Conservation (phyloP, 2,329 filamentous ascomycete genomes). For the Talaromyces sp. region DNA sequence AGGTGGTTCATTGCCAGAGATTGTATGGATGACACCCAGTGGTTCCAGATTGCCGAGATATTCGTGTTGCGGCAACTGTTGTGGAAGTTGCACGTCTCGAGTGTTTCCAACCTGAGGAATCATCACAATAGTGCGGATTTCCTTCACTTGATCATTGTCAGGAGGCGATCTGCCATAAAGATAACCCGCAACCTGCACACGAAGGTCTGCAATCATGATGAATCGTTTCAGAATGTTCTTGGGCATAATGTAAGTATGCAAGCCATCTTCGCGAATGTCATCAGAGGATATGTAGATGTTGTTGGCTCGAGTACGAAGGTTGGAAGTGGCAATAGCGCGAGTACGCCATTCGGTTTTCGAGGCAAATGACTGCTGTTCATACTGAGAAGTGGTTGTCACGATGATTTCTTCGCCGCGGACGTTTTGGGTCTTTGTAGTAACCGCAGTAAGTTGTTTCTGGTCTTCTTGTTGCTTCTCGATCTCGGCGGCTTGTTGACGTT, state of each 20-base stretch:
- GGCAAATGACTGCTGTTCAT: constrained; percentile 94
- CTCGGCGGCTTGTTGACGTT: constrained; percentile 95
- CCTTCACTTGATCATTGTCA: constrained; percentile 95
- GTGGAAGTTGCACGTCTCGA: constrained; percentile 84
- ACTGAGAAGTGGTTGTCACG: constrained; percentile 95
- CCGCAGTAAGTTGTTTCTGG: constrained; percentile 90
- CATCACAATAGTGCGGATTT: constrained; percentile 95
- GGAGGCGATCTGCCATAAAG: constrained; percentile 88
- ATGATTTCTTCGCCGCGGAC: constrained; percentile 96
- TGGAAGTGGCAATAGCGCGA: constrained; percentile 90
- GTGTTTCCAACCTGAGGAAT: constrained; percentile 93
- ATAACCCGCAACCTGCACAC: constrained; percentile 94
- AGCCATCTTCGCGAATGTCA: constrained; percentile 81
- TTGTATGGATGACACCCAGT: constrained; percentile 89
- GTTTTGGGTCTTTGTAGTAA: constrained; percentile 97
- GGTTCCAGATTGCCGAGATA: constrained; percentile 83
- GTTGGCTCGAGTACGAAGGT: constrained; percentile 87
- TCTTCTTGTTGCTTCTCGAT: constrained; percentile 99
- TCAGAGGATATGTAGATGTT: constrained; percentile 98
- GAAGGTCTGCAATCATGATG: constrained; percentile 93
- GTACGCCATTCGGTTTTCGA: constrained; percentile 99
- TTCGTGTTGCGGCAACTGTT: constrained; percentile 86
- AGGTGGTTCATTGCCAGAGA: constrained; percentile 87
- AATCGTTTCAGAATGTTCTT: constrained; percentile 98
- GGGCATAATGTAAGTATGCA: constrained; percentile 94